Percentiles rank a stretch among this genome's conserved stretches.
phyloP scores from a whole-genome alignment of 495 filamentous ascomycete genomes.

The Penicillium dipodomyicola region DNA sequence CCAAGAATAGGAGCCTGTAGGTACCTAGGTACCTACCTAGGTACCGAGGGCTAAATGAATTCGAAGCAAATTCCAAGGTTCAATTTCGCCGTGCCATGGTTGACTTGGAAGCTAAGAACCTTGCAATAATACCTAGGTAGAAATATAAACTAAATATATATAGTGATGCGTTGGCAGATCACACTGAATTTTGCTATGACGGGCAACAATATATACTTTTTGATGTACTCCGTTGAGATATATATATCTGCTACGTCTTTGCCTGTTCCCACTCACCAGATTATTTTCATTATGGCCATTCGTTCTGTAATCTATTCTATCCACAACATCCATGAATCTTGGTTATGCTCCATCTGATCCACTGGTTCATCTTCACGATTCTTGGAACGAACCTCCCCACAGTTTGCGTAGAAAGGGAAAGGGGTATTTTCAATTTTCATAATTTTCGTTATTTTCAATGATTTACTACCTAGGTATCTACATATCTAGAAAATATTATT shows the following conservation, averaged over 20 bases:
- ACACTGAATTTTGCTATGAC: not conserved
- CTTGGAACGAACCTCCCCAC: constrained; percentile 25
- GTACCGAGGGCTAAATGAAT: no score
- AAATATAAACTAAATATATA: not conserved
- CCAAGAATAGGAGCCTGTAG: not conserved
- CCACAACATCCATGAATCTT: not conserved
- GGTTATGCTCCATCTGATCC: constrained; percentile 16
- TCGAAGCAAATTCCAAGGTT: no score
- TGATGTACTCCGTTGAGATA: not conserved
- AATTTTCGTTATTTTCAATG: no score
- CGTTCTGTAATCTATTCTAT: not conserved
- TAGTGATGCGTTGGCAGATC: constrained; percentile 22
- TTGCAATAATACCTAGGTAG: not conserved
- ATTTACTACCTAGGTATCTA: no score
- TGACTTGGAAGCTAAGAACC: constrained; percentile 5
- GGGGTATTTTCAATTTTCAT: no score
- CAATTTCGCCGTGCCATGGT: constrained; percentile 17
- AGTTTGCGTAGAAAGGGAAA: not conserved
- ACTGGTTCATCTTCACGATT: constrained; percentile 17
- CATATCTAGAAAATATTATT: no score
- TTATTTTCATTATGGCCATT: not conserved
- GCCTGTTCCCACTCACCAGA: not conserved
- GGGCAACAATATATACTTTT: constrained; percentile 15
- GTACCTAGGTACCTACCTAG: no score
- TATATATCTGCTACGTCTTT: not conserved